These are phyloP conservation scores for Fusarium pseudograminearum DNA, from an alignment of 2,329 filamentous ascomycete species.

Conservation along the genomic window DNA sequence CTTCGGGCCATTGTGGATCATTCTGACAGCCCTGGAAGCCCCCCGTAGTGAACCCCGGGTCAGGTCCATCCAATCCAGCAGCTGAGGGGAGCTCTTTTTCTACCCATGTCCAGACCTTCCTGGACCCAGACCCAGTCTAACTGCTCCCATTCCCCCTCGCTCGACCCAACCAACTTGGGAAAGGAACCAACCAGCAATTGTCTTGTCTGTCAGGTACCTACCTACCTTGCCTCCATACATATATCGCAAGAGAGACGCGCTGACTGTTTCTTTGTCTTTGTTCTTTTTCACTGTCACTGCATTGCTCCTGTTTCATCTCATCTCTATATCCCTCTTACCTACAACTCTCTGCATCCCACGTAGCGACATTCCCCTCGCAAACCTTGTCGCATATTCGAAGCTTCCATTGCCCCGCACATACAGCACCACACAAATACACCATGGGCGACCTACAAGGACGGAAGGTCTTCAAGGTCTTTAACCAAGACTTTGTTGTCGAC, in stretches of 20 bases:
- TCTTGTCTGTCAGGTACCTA: conserved; percentile 25
- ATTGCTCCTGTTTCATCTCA: conserved; percentile 13
- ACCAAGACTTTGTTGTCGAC: conserved; percentile 98
- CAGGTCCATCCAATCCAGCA: conserved; percentile 26
- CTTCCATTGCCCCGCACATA: conserved; percentile 35
- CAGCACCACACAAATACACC: conserved; percentile 25
- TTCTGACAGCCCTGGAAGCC: conserved; percentile 40
- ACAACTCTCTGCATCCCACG: background rate
- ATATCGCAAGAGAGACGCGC: conserved; percentile 43
- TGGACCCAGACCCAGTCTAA: background rate
- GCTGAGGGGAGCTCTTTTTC: conserved; percentile 26
- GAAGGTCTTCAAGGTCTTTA: conserved; percentile 99
- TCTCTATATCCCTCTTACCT: conserved; percentile 5
- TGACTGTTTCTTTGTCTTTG: conserved; percentile 38
- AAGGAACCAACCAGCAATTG: conserved; percentile 37
- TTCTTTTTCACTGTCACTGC: conserved; percentile 15
- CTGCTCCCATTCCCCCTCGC: conserved; percentile 34
- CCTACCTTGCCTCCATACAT: conserved; percentile 30
- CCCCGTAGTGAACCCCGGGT: conserved; percentile 21
- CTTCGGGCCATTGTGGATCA: conserved; percentile 41
- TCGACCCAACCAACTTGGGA: conserved; percentile 24
- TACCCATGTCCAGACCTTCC: background rate
- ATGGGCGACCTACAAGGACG: conserved; percentile 65
- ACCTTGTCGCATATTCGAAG: conserved; percentile 28
- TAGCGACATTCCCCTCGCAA: conserved; percentile 1